Base-by-base conservation (phyloP, 1,284 basidiomycete genomes). In the Butyriboletus pseudospeciosus region DNA sequence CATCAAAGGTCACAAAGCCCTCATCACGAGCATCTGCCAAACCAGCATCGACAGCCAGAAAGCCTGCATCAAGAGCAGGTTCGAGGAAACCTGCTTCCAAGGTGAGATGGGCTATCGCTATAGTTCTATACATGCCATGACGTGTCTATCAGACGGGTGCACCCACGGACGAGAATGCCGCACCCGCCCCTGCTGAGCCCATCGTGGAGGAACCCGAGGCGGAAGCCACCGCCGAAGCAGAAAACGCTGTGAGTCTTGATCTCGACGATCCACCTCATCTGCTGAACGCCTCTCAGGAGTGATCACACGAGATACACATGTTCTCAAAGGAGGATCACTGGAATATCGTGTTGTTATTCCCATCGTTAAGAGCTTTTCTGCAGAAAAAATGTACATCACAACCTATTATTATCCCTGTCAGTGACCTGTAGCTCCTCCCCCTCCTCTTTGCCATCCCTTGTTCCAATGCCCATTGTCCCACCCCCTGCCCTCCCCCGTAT, bases 181-280 rank as follows among this genome's bases (percentile, higher is more conserved):
- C 73, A 51, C 70, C 74, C 40, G 70, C 65, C 43, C 70, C 71
- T 8, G 58, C 66, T 48, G 70, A 66, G 28, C 74, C 80, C 32
- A 83, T 83, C 56, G 74, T 70, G 36, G 82, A 83, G 62, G 81
- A 82, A 52, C 73, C 78, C 36, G 80, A 82, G 56, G 76, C 68
- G 28, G 77, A 78, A 43, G 74, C 69, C 23, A 66, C 61, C n/a
- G 72, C 79, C n/a, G 76, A 77, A 54, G 71, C 69, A 50, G 74
- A 75, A 42, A 37, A 56, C 17, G 25, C n/a, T 17, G 67, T 71
- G 35, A 50, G 70, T 58, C 14, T 13, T 14, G 42, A 54, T 56
- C 28, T 30, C 23, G 32, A 36, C 38, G n/a, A 39, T 55, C 42
- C 34, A 4, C 26, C n/a, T 23, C 39, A 41, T 55, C 25, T 3